Evolutionary conservation across 441 rosid genomes (phyloP).

Genomic region (Pelargonium australe): DNA sequence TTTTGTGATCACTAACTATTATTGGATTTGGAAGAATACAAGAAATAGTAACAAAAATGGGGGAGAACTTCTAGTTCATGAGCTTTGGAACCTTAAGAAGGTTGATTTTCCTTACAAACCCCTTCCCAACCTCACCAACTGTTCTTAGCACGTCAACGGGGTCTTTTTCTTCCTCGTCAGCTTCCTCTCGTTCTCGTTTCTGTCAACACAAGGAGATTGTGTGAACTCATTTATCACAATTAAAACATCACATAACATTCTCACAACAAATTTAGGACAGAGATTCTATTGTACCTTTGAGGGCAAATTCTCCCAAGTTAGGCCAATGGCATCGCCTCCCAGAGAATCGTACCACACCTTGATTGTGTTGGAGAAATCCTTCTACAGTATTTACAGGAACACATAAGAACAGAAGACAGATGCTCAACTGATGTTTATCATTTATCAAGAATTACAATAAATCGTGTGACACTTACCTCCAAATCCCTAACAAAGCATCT

Average conservation of each 20-base stretch:
- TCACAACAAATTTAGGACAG: not conserved
- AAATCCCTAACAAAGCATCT: slow-evolving; percentile 55
- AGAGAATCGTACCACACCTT: slow-evolving; percentile 83
- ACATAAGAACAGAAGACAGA: slow-evolving; percentile 13
- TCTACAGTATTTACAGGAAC: slow-evolving; percentile 32
- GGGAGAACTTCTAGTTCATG: slow-evolving; percentile 15
- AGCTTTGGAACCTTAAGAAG: slow-evolving; percentile 60
- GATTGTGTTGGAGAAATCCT: slow-evolving; percentile 42
- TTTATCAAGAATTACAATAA: slow-evolving; percentile 2
- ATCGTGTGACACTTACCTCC: slow-evolving; percentile 41
- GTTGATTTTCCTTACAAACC: slow-evolving; percentile 63
- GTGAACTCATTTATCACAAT: not conserved
- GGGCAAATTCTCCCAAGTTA: slow-evolving; percentile 56
- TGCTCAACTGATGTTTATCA: not conserved
- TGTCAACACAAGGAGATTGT: slow-evolving; percentile 19
- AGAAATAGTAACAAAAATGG: not conserved
- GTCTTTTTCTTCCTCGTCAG: slow-evolving; percentile 27
- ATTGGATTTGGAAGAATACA: not conserved
- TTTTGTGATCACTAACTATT: not conserved
- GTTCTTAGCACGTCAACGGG: slow-evolving; percentile 46
- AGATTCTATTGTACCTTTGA: slow-evolving; percentile 48
- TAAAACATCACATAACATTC: not conserved
- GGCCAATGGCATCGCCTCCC: slow-evolving; percentile 82
- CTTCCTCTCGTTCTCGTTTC: slow-evolving; percentile 66
- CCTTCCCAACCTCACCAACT: slow-evolving; percentile 73